A percentile compares a stretch with the other conserved stretches of the same genome.
Evolutionary conservation across 176 grass and related monocot genomes (phyloP).

Genomic region (Hsuehochloa calcarea): DNA sequence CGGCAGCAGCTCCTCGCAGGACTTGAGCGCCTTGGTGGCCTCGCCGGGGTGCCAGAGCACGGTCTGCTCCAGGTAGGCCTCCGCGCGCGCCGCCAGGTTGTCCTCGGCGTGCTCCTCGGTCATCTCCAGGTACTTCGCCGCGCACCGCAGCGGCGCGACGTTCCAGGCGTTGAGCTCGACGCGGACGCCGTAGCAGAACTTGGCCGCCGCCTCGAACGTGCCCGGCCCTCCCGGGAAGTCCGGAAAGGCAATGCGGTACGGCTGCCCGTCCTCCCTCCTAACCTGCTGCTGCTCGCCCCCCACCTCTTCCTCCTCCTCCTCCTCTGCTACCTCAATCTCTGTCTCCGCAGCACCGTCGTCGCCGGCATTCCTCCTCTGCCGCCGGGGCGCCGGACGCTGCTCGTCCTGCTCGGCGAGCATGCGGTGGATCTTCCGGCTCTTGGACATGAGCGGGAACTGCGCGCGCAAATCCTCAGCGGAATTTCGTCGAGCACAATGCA

Average conservation of each 20-base stretch:
- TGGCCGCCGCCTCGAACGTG: slow-evolving; percentile 75
- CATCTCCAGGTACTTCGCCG: slow-evolving; percentile 87
- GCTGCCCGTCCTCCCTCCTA: slow-evolving; percentile 22
- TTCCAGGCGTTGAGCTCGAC: slow-evolving; percentile 81
- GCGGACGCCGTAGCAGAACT: slow-evolving; percentile 93
- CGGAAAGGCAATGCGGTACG: slow-evolving; percentile 48
- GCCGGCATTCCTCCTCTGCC: not conserved
- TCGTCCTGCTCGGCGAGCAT: slow-evolving; percentile 71
- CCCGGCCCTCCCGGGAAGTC: slow-evolving; percentile 74
- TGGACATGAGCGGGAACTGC: slow-evolving; percentile 96
- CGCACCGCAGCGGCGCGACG: slow-evolving; percentile 72
- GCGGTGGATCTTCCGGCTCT: slow-evolving; percentile 70
- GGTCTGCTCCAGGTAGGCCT: slow-evolving; percentile 49
- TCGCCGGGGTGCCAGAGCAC: slow-evolving; percentile 62
- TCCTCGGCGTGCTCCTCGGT: slow-evolving; percentile 72
- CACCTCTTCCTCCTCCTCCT: slow-evolving; percentile 15
- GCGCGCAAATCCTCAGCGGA: slow-evolving; percentile 26
- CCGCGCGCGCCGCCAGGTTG: slow-evolving; percentile 63
- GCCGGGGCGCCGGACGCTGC: not conserved
- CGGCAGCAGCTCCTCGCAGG: slow-evolving; percentile 78
- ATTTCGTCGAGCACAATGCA: slow-evolving; percentile 58
- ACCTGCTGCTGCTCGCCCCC: not conserved
- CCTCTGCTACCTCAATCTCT: slow-evolving; percentile 56
- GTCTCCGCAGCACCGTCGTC: slow-evolving; percentile 8
- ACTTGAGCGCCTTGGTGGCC: slow-evolving; percentile 75